Evolutionary conservation across 176 grass and related monocot genomes (phyloP).

Genomic region (Eremochloa ophiuroides): DNA sequence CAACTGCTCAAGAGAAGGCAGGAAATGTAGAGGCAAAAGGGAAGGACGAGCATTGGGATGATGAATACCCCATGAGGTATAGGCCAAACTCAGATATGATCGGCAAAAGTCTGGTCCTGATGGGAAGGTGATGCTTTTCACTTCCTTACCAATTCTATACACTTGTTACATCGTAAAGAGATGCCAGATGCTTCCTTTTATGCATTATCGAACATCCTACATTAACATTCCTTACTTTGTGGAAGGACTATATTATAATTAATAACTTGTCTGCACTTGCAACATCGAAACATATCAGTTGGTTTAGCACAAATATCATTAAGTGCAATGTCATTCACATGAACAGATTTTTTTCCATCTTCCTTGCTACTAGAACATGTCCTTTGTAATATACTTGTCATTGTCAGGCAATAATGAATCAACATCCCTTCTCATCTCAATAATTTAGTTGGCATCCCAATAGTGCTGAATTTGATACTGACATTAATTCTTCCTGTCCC

Average conservation of each 20-base stretch:
- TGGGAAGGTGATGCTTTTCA: constrained; percentile 25
- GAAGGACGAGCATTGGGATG: constrained; percentile 31
- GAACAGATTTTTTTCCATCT: background rate
- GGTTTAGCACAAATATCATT: background rate
- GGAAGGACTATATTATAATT: background rate
- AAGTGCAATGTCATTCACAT: background rate
- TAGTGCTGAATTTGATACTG: background rate
- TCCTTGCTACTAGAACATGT: background rate
- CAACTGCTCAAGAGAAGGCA: constrained; percentile 32
- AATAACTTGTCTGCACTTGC: background rate
- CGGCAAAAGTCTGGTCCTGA: constrained; percentile 36
- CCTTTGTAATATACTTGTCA: background rate
- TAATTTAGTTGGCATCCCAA: background rate
- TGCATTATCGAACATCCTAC: background rate
- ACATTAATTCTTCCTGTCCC: background rate
- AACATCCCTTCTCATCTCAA: background rate
- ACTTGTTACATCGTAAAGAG: background rate
- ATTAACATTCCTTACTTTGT: background rate
- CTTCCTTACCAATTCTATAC: background rate
- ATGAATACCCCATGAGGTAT: constrained; percentile 62
- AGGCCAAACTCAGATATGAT: constrained; percentile 73
- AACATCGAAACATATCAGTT: background rate
- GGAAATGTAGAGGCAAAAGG: constrained; percentile 25
- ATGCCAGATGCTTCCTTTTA: background rate
- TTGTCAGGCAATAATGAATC: background rate